Evolutionary conservation across 345 rosid genomes (phyloP).

Genomic region (Eucalyptus polyanthemos): DNA sequence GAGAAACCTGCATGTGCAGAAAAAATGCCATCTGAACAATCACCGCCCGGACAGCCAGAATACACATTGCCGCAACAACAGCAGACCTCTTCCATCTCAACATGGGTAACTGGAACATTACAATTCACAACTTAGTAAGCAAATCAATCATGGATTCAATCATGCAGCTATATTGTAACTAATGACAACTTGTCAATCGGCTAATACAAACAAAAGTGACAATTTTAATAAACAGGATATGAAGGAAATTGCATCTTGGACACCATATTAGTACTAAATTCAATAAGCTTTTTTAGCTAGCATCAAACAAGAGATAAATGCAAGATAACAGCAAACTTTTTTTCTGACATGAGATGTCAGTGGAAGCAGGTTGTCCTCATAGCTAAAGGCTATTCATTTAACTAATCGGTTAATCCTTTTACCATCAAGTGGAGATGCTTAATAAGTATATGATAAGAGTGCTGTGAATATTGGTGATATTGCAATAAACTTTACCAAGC

Average conservation of each 20-base stretch:
- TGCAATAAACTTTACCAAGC: background rate
- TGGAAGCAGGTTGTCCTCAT: background rate
- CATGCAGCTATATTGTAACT: background rate
- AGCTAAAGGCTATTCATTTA: background rate
- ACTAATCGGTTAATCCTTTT: background rate
- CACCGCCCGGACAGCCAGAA: conserved; percentile 87
- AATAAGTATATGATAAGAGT: background rate
- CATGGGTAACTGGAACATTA: conserved; percentile 58
- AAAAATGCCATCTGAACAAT: conserved; percentile 87
- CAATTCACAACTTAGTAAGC: background rate
- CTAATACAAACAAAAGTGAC: background rate
- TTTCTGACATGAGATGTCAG: background rate
- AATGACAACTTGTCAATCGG: background rate
- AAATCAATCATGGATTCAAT: background rate
- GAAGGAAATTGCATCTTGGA: background rate
- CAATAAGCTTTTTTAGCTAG: background rate
- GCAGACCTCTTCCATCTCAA: conserved; percentile 96
- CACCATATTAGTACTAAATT: background rate
- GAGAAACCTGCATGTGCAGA: conserved; percentile 74
- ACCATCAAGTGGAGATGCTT: background rate
- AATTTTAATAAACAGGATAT: background rate
- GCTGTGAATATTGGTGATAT: background rate
- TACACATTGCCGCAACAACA: conserved; percentile 89
- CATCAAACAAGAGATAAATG: background rate
- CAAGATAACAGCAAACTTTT: background rate